Evolutionary conservation across 176 grass and related monocot species (phyloP), one percentile per base, ranked within the genome.

Genomic region (Carex myosuroides): DNA sequence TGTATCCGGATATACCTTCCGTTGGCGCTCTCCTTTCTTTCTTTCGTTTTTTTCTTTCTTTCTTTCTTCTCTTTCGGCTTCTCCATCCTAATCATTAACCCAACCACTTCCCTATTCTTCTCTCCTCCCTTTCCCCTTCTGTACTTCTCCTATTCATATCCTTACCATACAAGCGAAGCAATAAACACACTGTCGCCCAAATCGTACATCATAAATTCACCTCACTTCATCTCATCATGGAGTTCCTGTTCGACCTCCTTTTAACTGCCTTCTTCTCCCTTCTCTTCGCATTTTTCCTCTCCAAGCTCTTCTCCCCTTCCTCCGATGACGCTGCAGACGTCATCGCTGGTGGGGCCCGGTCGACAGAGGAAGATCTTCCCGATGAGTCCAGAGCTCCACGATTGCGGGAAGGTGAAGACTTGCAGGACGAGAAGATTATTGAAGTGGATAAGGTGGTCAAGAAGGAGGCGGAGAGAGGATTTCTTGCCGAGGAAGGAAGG

Each of bases 1-100:
- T 84, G 92, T 84, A 94, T 89, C 87, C 92, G 89, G 88, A 89
- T 91, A 88, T 91, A 88, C 92, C 92, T 89, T 80, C 44, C 87
- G 74, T 89, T 85, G 87, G 87, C 87, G 92, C 87, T 90, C 85
- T 88, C 75, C 60, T 64, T 77, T 72, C 35, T 26, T 64, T 22
- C 20, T 30, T 46, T 53, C 4, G 32, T 33, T 33, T 3, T 2
- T 39, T 22, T 73, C 22, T 59, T 73, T 73, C 22, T 59, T 73
- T 76, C 8, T 80, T 17, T 50, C 35, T 68, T 82, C 12, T 82
- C 83, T 86, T 81, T 87, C 50, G 22, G 79, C 41, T 81, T 50
- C 16, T 59, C 24, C 56, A 26, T 30, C 12, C 7, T 59, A 55
- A 71, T 75, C 24, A 75, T 75, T 65, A 84, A 85, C 44, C 10